phyloP scores from a whole-genome alignment of 2,329 filamentous ascomycete species.

The Intubia oerlemansii region DNA sequence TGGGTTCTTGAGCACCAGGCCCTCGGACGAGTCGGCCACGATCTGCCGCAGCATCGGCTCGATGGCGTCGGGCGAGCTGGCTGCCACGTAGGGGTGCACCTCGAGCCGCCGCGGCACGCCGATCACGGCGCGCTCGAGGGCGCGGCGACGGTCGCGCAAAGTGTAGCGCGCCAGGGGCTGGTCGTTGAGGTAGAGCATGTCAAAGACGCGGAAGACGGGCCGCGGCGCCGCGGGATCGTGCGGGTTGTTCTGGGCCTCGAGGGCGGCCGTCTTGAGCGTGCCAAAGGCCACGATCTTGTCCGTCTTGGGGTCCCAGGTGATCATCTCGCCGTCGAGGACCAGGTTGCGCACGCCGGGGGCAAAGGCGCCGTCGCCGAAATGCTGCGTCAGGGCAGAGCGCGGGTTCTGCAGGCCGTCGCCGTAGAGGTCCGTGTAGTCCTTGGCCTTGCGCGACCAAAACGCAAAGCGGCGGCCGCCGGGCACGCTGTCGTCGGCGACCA shows the following conservation, averaged over 20 bases:
- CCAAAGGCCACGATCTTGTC: slow-evolving; percentile 81
- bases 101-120: slow-evolving; percentile 60
- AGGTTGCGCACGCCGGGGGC: slow-evolving; percentile 57
- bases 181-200: slow-evolving; percentile 77
- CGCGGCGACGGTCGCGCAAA: slow-evolving; percentile 56
- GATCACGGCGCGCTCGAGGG: slow-evolving; percentile 49
- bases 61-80: slow-evolving; percentile 47
- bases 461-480: slow-evolving; percentile 53
- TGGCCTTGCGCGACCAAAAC: slow-evolving; percentile 92
- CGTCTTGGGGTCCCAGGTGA: slow-evolving; percentile 80
- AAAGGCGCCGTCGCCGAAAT: slow-evolving; percentile 60
- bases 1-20: slow-evolving; percentile 85
- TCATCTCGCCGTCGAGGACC: slow-evolving; percentile 95
- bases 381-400: slow-evolving; percentile 53
- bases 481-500: slow-evolving; percentile 46
- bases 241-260: slow-evolving; percentile 57
- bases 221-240: slow-evolving; percentile 41
- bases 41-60: slow-evolving; percentile 64
- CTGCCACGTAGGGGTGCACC: slow-evolving; percentile 51
- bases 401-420: slow-evolving; percentile 56
- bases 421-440: slow-evolving; percentile 91
- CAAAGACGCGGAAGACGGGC: slow-evolving; percentile 71
- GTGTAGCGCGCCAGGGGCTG: slow-evolving; percentile 62
- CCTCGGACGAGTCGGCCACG: slow-evolving; percentile 71
- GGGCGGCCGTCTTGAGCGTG: slow-evolving; percentile 75